Conservation (phyloP, 2,329 filamentous ascomycete genomes). For the Ophiostoma populinum region DNA sequence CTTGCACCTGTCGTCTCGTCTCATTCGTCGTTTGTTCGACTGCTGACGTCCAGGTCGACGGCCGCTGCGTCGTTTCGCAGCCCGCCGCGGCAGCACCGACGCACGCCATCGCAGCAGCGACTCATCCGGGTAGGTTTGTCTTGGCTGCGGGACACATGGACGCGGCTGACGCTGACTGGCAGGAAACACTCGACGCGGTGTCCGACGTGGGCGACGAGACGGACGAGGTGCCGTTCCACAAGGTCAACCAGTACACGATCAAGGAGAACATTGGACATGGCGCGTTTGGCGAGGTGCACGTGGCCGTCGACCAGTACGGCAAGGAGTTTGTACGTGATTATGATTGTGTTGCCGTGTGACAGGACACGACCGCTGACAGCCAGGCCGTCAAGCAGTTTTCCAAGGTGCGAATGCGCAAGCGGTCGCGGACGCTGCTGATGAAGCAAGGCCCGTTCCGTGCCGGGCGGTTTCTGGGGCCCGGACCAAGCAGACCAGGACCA, state of each 20-base stretch:
- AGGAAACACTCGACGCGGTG: conserved; percentile 85
- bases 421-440: conserved; percentile 77
- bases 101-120: conserved; percentile 39
- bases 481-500: too few relatives aligned
- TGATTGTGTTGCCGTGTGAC: background rate
- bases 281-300: conserved; percentile 85
- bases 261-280: conserved; percentile 92
- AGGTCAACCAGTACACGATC: conserved; percentile 90
- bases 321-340: conserved; percentile 63
- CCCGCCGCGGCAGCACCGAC: conserved; percentile 38
- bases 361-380: too few relatives aligned
- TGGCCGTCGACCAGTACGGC: conserved; percentile 78
- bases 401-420: conserved; percentile 75
- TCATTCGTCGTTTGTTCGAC: too few relatives aligned
- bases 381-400: conserved; percentile 97
- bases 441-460: conserved; percentile 30
- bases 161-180: conserved; percentile 1
- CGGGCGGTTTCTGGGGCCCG: conserved; percentile 30
- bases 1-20: too few relatives aligned
- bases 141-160: background rate
- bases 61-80: conserved; percentile 29
- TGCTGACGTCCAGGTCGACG: conserved; percentile 22
- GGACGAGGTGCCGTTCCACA: conserved; percentile 65
- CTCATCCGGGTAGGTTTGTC: conserved; percentile 33
- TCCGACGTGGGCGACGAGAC: conserved; percentile 72